phyloP scores from a whole-genome alignment of 2,329 filamentous ascomycete genomes.

The Paraphoma sp. region DNA sequence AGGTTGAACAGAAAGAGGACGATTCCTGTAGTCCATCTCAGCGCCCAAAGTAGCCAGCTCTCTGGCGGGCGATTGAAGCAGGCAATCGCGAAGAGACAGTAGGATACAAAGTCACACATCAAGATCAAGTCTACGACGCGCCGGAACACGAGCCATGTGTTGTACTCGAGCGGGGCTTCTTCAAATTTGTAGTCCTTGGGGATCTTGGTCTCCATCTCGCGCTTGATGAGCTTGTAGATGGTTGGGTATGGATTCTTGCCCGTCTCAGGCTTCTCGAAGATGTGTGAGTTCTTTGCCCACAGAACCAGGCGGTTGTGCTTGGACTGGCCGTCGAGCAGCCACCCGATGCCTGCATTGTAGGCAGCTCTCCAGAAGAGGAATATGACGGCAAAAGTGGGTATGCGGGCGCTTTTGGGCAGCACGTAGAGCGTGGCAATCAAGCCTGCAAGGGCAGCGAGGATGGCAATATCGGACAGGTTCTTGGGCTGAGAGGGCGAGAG shows the following conservation, averaged over 20 bases:
- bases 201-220: slow-evolving; percentile 93
- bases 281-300: slow-evolving; percentile 84
- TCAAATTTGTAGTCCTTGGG: slow-evolving; percentile 93
- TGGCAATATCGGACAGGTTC: slow-evolving; percentile 84
- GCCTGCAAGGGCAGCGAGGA: slow-evolving; percentile 77
- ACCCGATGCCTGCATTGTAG: slow-evolving; percentile 94
- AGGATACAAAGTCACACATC: slow-evolving; percentile 98
- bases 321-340: slow-evolving; percentile 87
- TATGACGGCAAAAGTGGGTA: slow-evolving; percentile 78
- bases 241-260: slow-evolving; percentile 82
- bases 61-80: slow-evolving; percentile 83
- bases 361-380: slow-evolving; percentile 92
- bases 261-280: slow-evolving; percentile 84
- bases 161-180: slow-evolving; percentile 94
- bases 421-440: slow-evolving; percentile 77
- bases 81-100: slow-evolving; percentile 92
- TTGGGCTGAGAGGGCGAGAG: slow-evolving; percentile 94
- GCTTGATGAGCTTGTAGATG: slow-evolving; percentile 83
- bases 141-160: slow-evolving; percentile 97
- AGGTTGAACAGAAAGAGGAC: slow-evolving; percentile 84
- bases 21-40: slow-evolving; percentile 81
- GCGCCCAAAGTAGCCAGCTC: slow-evolving; percentile 68
- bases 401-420: slow-evolving; percentile 72
- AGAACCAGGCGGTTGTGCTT: slow-evolving; percentile 83
- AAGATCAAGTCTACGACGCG: slow-evolving; percentile 94